Percentiles rank a stretch among this genome's conserved stretches.
Conservation (phyloP, 139 green algal species). For the Volvox reticuliferus region DNA sequence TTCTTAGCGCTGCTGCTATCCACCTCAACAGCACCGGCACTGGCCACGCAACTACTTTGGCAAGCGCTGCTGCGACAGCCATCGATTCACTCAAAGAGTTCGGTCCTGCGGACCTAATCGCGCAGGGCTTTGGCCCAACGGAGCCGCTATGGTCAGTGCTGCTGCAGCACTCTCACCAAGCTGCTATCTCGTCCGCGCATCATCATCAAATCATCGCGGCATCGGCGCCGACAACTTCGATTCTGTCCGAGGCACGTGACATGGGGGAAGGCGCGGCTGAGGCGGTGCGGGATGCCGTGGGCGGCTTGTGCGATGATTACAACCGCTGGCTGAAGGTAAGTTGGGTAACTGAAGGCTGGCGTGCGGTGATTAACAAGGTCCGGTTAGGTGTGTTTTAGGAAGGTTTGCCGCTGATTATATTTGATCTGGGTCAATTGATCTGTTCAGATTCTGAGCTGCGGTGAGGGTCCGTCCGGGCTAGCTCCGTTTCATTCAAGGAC, state of each 20-base stretch:
- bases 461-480: too few species aligned
- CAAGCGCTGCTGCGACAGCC: not conserved
- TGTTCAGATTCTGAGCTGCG: too few species aligned
- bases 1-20: constrained; percentile 4
- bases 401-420: too few species aligned
- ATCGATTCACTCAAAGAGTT: not conserved
- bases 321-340: constrained; percentile 30
- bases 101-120: constrained; percentile 10
- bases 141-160: constrained; percentile 19
- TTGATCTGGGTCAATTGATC: too few species aligned
- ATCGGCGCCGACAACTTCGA: not conserved
- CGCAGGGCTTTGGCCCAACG: constrained; percentile 3
- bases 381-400: too few species aligned
- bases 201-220: not conserved
- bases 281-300: not conserved
- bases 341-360: not conserved
- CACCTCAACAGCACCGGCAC: not conserved
- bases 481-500: too few species aligned
- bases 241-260: not conserved
- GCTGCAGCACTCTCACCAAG: not conserved
- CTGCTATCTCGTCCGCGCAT: not conserved
- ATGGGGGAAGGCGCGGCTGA: not conserved
- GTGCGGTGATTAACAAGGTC: too few species aligned
- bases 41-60: not conserved
- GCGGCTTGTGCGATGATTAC: not conserved